Evolutionary conservation across 352 stramenopile species (phyloP), one percentile per base, ranked within the genome.

Genomic region (Plasmopara muralis): DNA sequence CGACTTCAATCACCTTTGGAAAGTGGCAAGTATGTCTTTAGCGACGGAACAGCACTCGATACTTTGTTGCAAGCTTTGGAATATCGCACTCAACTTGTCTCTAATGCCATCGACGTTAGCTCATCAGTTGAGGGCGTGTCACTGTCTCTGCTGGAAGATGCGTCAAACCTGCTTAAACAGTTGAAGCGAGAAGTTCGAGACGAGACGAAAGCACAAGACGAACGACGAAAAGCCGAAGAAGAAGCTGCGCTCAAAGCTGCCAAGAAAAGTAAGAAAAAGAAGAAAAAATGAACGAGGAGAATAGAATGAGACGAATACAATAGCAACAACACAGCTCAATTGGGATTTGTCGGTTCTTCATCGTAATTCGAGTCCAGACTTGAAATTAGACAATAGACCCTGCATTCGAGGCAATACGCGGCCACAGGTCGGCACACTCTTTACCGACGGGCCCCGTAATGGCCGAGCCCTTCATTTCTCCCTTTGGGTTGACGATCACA

Each of bases 401-500:
- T 70, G 97, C 90, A 84, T 98, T 99, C 57, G 91, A 96, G 59
- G 97, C 96, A 77, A 99, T 99, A 98, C 97, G 95, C 48, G 97
- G 97, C 97, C 97, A 99, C 65, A 99, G 78, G 80, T 99, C 97
- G 31, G 97, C 97, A 85, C 97, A 99, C 79, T 99, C 97, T 91
- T 99, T 99, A 53, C 95, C 96, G 60, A 99, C 96, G 42, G 97
- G 97, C 70, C 97, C 97, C 56, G 96, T 98, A 55, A 99, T 98
- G 64, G 97, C 97, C 66, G 94, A 99, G 56, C 93, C 97, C 89
- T 99, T 99, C 97, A 99, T 99, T 83, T 99, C 97, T 68, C 97
- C 97, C 93, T 99, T 99, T 57, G 97, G 97, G 87, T 99, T 99
- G 50, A 99, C 97, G 74, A 99, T 99, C 39, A 99, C 97, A 74